Evolutionary conservation across 345 rosid genomes (phyloP).

Genomic region (Gynandropsis gynandra): DNA sequence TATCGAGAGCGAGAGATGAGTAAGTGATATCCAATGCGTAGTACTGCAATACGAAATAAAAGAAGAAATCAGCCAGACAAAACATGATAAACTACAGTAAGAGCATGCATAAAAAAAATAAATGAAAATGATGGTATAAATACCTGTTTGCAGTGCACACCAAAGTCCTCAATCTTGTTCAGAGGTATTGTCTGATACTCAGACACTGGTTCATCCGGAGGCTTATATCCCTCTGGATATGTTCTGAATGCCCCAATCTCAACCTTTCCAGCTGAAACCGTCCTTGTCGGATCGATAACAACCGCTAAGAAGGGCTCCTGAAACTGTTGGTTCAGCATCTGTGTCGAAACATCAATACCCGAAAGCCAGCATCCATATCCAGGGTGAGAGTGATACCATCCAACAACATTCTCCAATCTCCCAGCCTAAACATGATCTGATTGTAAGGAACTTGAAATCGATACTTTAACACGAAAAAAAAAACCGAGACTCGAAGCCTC

Average conservation of each 20-base stretch:
- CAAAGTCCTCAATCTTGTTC: slow-evolving; percentile 84
- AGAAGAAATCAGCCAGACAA: slow-evolving; percentile 13
- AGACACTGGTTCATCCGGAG: slow-evolving; percentile 68
- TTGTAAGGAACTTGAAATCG: background rate
- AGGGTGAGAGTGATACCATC: slow-evolving; percentile 97
- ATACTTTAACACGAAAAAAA: background rate
- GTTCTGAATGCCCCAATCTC: slow-evolving; percentile 99
- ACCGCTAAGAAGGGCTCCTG: slow-evolving; percentile 97
- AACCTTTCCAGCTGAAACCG: slow-evolving; percentile 99
- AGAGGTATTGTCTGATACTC: slow-evolving; percentile 98
- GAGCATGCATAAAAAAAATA: no score
- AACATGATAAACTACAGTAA: background rate
- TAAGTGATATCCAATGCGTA: slow-evolving; percentile 90
- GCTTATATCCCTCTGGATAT: slow-evolving; percentile 88
- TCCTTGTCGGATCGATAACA: slow-evolving; percentile 97
- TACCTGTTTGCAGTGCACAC: slow-evolving; percentile 98
- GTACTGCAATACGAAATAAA: slow-evolving; percentile 43
- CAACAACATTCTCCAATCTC: slow-evolving; percentile 90
- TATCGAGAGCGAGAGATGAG: slow-evolving; percentile 92
- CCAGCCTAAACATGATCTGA: slow-evolving; percentile 53
- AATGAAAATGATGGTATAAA: background rate
- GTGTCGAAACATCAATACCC: slow-evolving; percentile 95
- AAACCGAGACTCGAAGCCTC: background rate
- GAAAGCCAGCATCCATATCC: slow-evolving; percentile 99
- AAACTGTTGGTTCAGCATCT: slow-evolving; percentile 94